Percentiles rank a stretch among this genome's conserved stretches.
Evolutionary conservation across 2,329 filamentous ascomycete species (phyloP).

Genomic region (Talaromyces amestolkiae): DNA sequence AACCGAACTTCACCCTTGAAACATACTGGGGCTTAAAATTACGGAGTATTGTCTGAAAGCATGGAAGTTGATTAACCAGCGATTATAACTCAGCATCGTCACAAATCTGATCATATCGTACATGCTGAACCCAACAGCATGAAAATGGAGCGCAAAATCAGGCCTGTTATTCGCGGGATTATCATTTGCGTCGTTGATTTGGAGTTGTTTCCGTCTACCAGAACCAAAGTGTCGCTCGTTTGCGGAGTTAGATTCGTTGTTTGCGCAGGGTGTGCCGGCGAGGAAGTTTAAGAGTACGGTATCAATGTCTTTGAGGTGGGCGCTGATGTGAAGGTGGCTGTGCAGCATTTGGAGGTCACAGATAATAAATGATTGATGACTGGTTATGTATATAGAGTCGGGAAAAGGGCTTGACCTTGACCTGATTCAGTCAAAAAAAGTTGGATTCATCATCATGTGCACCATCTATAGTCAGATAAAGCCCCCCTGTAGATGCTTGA

Average conservation of each 20-base stretch:
- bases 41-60: too few relatives aligned
- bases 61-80: too few relatives aligned
- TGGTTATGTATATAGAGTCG: neutral
- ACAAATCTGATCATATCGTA: conserved; percentile 42
- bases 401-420: neutral
- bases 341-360: neutral
- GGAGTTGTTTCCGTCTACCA: conserved; percentile 15
- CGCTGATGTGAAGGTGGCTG: neutral
- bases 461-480: neutral
- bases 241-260: conserved; percentile 42
- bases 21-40: too few relatives aligned
- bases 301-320: conserved; percentile 54
- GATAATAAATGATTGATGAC: neutral
- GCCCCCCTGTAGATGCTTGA: neutral
- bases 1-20: too few relatives aligned
- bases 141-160: conserved; percentile 28
- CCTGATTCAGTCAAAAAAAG: neutral
- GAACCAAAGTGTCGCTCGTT: conserved; percentile 38
- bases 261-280: conserved; percentile 67
- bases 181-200: conserved; percentile 10
- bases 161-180: conserved; percentile 30
- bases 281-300: conserved; percentile 65
- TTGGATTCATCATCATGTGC: neutral
- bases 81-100: conserved; percentile 39
- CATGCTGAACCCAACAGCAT: conserved; percentile 35